Evolutionary conservation across 352 stramenopile genomes (phyloP), one percentile per base, ranked within the genome.

Genomic region (Globisporangium paddicum): DNA sequence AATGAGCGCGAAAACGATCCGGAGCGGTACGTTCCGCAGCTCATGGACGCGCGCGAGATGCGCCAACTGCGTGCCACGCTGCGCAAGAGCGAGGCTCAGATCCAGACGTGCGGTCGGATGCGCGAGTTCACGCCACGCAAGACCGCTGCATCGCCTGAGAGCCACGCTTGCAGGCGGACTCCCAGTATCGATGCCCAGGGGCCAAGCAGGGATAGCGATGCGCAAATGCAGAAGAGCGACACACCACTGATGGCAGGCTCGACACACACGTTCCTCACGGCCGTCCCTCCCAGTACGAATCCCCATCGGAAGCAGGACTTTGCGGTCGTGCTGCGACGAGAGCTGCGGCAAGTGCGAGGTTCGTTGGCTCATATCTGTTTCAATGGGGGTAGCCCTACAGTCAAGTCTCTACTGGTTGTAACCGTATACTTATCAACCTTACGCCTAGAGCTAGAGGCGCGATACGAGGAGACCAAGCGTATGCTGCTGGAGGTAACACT

Each of bases 41-140:
- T 87, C 41, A 88, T 89, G 79, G 75, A 89, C 55, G 73, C 62
- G 6, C 53, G 65, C 14, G 75, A 74, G 41, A 84, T 88, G 56
- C 63, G 68, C 4, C 35, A 61, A 35, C 53, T 90, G 49, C 72
- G 77, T n/a, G 49, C 48, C 41, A 60, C 69, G 16, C 52, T 88
- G 21, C 53, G 56, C 2, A 71, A 75, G 11, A 81, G 59, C 14
- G 72, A 86, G 40, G 45, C 55, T 2, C 69, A 78, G 19, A 63
- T 88, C 13, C 49, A 69, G 35, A 62, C 64, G 21, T 66, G 87
- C 18, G 80, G 77, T 0, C 76, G 68, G 30, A 48, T 90, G 58
- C 68, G 68, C 19, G 75, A 86, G 58, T 88, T 73, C 30, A 60
- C 73, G 19, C 65, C 77, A 14, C 69, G 60, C 16, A 82, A 77